phyloP scores from a whole-genome alignment of 306 rosid genomes.

The Neltuma alba region DNA sequence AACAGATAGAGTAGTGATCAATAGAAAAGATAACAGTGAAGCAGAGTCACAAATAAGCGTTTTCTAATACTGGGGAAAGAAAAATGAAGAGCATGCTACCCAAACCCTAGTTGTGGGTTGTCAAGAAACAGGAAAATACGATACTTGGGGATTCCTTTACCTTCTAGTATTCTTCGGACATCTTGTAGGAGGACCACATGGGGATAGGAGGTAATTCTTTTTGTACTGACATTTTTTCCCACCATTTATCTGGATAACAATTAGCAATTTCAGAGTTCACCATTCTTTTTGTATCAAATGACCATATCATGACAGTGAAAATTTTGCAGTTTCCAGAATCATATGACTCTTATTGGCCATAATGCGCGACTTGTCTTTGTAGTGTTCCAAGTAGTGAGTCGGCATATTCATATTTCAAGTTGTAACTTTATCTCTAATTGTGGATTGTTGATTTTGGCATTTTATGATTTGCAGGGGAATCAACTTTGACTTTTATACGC shows the following conservation, averaged over 20 bases:
- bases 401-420: neutral
- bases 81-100: conserved; percentile 31
- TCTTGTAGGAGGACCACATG: conserved; percentile 36
- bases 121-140: neutral
- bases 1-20: conserved; percentile 27
- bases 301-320: neutral
- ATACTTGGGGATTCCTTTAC: conserved; percentile 15
- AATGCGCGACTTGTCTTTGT: neutral
- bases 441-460: neutral
- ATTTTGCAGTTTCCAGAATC: neutral
- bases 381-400: neutral
- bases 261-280: conserved; percentile 30
- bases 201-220: conserved; percentile 41
- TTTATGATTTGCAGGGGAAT: neutral
- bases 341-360: neutral
- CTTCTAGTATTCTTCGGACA: conserved; percentile 13
- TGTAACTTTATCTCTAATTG: neutral
- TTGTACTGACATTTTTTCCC: neutral
- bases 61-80: conserved; percentile 42
- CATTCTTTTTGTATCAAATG: conserved; percentile 42
- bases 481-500: neutral
- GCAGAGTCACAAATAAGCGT: conserved; percentile 32
- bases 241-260: conserved; percentile 30
- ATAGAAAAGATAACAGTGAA: conserved; percentile 29
- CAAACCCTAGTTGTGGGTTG: neutral